Base-by-base conservation (phyloP, 768 basidiomycete species). In the Mycena venus region DNA sequence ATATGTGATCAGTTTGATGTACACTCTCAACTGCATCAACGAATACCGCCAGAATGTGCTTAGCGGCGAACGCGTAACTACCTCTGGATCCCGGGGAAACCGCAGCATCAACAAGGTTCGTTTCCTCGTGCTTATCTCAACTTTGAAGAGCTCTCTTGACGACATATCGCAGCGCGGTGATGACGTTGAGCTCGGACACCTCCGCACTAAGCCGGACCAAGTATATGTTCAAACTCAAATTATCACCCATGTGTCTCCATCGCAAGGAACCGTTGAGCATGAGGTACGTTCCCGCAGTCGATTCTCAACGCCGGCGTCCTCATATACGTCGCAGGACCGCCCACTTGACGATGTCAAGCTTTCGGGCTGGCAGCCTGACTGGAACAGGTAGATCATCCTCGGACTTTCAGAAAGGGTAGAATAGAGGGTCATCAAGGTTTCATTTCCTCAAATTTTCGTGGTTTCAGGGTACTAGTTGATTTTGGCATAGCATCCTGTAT, bases 11-110 rank as follows among this genome's bases (percentile, higher is more conserved):
- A 44, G 51, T 6, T 44, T 75, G 8, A 14, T 75, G 40, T 75
- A 75, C 27, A 75, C 74, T 29, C 51, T 75, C 44, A 75, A 75
- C 55, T 62, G 31, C 32, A 68, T 75, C 74, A 63, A 63, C 51
- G 66, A 68, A 32, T 75, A 75, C 44, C 74, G 74, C 21, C 21
- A 58, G n/a, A 44, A 21, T 3, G 36, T 10, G n/a, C 4, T 75
- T 27, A 75, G 70, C 34, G 65, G 66, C 5, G 74, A 62, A 4
- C 69, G 70, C 19, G 31, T 68, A 4, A 62, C 23, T 23, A 58
- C 70, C 6, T 71, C 74, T 29, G 74, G 74, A 4, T 67, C 69
- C 15, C 69, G 64, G 2, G 74, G 74, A 34, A n/a, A 74, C 4
- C 66, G 23, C 27, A 29, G 58, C 36, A 49, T 29, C 7, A n/a